These are phyloP conservation scores for Carex parvula DNA, from an alignment of 176 grass and related monocot genomes.

Conservation along the genomic window DNA sequence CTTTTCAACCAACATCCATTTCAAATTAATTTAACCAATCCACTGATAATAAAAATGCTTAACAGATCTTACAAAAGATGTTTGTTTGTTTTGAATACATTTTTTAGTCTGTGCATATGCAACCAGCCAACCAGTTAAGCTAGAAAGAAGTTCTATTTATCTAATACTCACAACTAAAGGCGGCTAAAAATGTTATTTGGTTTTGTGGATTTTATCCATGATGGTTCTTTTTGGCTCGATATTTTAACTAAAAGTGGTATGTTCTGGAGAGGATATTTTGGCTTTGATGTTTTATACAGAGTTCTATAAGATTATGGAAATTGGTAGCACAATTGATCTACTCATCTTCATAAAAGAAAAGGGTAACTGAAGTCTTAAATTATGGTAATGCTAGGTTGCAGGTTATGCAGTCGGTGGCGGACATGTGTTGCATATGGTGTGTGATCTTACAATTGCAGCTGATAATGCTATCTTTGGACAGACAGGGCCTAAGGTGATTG, in stretches of 20 bases:
- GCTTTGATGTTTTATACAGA: neutral
- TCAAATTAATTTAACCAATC: neutral
- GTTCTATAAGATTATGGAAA: neutral
- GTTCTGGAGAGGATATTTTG: neutral
- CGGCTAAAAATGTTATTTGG: neutral
- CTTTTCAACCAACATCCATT: neutral
- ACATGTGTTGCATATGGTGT: conserved; percentile 92
- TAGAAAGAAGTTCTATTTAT: neutral
- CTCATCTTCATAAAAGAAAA: neutral
- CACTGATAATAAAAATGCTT: neutral
- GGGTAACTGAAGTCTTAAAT: neutral
- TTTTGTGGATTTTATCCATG: neutral
- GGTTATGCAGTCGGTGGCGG: conserved; percentile 91
- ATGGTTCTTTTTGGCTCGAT: neutral
- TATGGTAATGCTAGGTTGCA: conserved; percentile 45
- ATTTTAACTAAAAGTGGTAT: neutral
- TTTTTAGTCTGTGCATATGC: neutral
- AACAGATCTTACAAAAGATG: neutral
- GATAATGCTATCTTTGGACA: conserved; percentile 90
- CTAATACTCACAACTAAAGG: neutral
- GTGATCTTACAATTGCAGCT: conserved; percentile 80
- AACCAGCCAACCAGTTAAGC: neutral
- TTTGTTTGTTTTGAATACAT: neutral
- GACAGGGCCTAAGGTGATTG: conserved; percentile 82
- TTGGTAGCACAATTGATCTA: neutral